Conservation (phyloP, 495 filamentous ascomycete species). For the Daldinia concentrica region DNA sequence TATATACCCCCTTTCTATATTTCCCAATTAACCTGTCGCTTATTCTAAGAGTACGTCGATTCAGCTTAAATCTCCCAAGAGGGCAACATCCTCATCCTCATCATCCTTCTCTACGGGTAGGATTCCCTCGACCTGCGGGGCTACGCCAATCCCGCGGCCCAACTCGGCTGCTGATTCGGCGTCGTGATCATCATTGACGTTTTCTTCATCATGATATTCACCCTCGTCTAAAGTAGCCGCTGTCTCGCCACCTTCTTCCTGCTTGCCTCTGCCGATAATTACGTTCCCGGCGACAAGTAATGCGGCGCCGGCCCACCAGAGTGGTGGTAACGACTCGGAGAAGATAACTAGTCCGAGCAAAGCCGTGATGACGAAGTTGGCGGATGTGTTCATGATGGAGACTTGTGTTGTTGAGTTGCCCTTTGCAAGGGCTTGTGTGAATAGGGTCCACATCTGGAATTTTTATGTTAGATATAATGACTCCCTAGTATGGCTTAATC, state of each 20-base stretch:
- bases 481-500: not conserved
- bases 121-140: conserved; percentile 14
- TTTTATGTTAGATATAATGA: conserved; percentile 1
- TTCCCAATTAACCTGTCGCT: not conserved
- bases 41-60: not conserved
- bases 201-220: conserved; percentile 7
- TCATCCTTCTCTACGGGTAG: conserved; percentile 37
- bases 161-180: conserved; percentile 24
- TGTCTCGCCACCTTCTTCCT: conserved; percentile 33
- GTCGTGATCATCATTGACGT: conserved; percentile 6
- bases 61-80: conserved; percentile 39
- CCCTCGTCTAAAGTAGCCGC: not conserved
- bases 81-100: conserved; percentile 45
- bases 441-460: conserved; percentile 85
- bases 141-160: conserved; percentile 5
- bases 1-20: not conserved
- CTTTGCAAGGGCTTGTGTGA: conserved; percentile 81
- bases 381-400: conserved; percentile 88
- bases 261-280: conserved; percentile 82
- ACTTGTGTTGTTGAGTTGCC: conserved; percentile 89
- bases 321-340: conserved; percentile 71
- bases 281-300: conserved; percentile 91
- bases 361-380: conserved; percentile 93
- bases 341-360: conserved; percentile 82
- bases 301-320: conserved; percentile 90